A percentile compares a stretch with the other conserved stretches of the same genome.
Conservation (phyloP, 495 filamentous ascomycete genomes). For the Aspergillus bridgeri region DNA sequence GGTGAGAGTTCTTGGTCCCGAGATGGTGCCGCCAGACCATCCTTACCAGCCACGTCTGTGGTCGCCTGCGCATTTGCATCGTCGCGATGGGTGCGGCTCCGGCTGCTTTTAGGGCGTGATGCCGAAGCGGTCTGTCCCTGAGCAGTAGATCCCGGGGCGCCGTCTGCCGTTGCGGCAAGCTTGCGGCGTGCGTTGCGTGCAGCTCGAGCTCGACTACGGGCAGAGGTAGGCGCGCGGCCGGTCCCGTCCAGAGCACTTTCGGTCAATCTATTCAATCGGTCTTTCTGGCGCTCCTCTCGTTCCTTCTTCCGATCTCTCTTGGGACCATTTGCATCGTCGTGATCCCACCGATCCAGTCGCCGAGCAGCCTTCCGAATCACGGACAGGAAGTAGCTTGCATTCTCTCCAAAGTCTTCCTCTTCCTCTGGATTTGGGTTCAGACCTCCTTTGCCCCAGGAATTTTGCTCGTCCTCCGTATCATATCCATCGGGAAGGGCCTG, state of each 20-base stretch:
- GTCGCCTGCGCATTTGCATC: constrained; percentile 12
- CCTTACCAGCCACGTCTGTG: constrained; percentile 16
- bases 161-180: constrained; percentile 22
- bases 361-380: constrained; percentile 65
- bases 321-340: constrained; percentile 48
- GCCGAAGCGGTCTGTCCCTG: constrained; percentile 7
- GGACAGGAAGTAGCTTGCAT: constrained; percentile 66
- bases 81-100: constrained; percentile 24
- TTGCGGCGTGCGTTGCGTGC: constrained; percentile 38
- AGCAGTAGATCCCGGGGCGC: constrained; percentile 18
- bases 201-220: constrained; percentile 23
- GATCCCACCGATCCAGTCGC: constrained; percentile 72
- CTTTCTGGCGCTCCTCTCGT: constrained; percentile 42
- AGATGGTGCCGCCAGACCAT: constrained; percentile 18
- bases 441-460: constrained; percentile 59
- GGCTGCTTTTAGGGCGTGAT: constrained; percentile 31
- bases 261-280: constrained; percentile 9
- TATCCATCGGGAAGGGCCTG: constrained; percentile 67
- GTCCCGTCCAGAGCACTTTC: constrained; percentile 15
- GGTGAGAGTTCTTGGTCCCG: constrained; percentile 23
- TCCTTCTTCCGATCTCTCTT: constrained; percentile 42
- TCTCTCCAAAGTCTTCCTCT: constrained; percentile 78
- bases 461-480: constrained; percentile 74
- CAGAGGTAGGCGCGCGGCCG: constrained; percentile 12
- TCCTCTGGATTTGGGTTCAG: constrained; percentile 61